phyloP scores from a whole-genome alignment of 352 stramenopile species.

The Saprolegnia parasitica region DNA sequence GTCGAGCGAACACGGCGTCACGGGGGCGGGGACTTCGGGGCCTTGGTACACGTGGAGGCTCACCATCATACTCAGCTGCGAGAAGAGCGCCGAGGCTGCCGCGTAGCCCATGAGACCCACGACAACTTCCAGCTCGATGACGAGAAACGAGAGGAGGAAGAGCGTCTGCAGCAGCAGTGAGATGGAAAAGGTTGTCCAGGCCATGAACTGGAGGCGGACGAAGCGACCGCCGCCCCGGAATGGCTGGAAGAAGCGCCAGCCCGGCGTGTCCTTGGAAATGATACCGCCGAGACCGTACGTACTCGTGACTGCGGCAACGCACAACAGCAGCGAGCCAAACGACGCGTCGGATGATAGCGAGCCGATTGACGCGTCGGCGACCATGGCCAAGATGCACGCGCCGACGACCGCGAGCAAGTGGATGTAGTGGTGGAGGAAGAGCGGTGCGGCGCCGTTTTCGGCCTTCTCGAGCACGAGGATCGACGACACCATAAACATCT shows the following conservation, averaged over 20 bases:
- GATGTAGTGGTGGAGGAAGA: conserved; percentile 83
- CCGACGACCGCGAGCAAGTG: conserved; percentile 77
- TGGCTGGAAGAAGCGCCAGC: conserved; percentile 80
- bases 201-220: conserved; percentile 68
- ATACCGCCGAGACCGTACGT: conserved; percentile 77
- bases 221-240: conserved; percentile 73
- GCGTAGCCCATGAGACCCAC: conserved; percentile 65
- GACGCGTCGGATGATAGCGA: conserved; percentile 34
- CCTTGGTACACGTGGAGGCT: conserved; percentile 62
- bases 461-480: conserved; percentile 51
- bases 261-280: conserved; percentile 53
- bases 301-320: conserved; percentile 73
- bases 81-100: conserved; percentile 53
- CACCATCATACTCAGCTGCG: conserved; percentile 79
- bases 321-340: conserved; percentile 57
- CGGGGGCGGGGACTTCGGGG: neutral
- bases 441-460: conserved; percentile 42
- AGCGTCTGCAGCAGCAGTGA: conserved; percentile 63
- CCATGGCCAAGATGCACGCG: conserved; percentile 51
- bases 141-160: conserved; percentile 71
- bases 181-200: conserved; percentile 71
- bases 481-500: conserved; percentile 76
- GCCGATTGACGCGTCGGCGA: conserved; percentile 51
- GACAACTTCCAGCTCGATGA: conserved; percentile 76
- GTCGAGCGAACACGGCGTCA: conserved; percentile 17